Conservation (phyloP, 352 stramenopile species). For the Phytophthora agathidicida region DNA sequence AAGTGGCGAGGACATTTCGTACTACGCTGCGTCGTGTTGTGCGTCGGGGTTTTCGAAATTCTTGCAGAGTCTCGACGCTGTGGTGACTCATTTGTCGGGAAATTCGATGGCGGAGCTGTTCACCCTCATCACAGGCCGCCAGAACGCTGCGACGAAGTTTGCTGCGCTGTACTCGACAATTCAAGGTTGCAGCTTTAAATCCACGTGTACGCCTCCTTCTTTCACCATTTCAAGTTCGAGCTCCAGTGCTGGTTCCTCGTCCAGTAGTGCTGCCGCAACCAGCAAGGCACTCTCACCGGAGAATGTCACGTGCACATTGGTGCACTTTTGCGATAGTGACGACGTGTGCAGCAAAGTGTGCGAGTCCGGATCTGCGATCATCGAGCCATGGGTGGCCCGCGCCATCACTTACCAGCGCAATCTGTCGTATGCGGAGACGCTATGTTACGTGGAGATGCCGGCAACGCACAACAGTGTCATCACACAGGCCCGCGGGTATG, state of each 20-base stretch:
- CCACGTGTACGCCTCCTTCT: constrained; percentile 44
- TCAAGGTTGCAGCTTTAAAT: constrained; percentile 45
- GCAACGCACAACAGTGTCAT: constrained; percentile 82
- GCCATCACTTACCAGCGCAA: constrained; percentile 76
- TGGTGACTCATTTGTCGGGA: constrained; percentile 51
- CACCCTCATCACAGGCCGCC: constrained; percentile 51
- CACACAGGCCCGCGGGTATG: constrained; percentile 61
- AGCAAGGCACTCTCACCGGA: constrained; percentile 45
- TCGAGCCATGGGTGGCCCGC: constrained; percentile 66
- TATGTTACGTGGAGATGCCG: constrained; percentile 71
- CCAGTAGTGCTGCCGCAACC: constrained; percentile 10
- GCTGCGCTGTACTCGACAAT: constrained; percentile 45
- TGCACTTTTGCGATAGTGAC: constrained; percentile 57
- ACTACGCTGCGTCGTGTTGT: constrained; percentile 60
- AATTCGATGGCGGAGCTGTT: constrained; percentile 58
- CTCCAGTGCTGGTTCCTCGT: constrained; percentile 17
- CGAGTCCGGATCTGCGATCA: constrained; percentile 51
- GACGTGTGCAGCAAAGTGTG: constrained; percentile 70
- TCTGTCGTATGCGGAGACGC: constrained; percentile 58
- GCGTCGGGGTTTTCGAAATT: constrained; percentile 42
- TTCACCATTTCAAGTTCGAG: constrained; percentile 40
- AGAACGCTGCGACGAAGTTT: constrained; percentile 44
- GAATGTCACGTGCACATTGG: constrained; percentile 54
- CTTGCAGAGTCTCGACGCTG: constrained; percentile 50
- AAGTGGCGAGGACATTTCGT: constrained; percentile 36